Conservation (phyloP, 192 early-diverging fungal genomes). For the Linnemannia hyalina region DNA sequence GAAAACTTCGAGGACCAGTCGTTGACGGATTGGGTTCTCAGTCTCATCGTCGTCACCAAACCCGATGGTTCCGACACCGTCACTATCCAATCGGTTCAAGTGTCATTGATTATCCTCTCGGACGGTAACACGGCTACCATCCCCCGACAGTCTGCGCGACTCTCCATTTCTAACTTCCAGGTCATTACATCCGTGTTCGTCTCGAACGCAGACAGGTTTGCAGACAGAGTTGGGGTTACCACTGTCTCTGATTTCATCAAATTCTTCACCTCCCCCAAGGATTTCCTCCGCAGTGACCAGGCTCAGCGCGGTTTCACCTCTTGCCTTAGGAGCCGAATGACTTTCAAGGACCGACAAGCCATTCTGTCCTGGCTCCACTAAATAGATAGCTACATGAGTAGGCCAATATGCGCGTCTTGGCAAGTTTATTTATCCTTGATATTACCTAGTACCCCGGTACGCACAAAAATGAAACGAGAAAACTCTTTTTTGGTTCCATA, state of each 20-base stretch:
- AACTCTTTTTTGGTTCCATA: too few relatives aligned
- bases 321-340: too few relatives aligned
- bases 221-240: too few relatives aligned
- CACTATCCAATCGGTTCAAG: neutral
- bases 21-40: neutral
- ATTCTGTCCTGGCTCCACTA: too few relatives aligned
- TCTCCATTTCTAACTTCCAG: neutral
- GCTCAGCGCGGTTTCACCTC: too few relatives aligned
- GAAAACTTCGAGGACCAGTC: neutral
- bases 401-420: too few relatives aligned
- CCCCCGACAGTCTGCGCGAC: neutral
- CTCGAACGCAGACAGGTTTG: neutral
- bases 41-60: neutral
- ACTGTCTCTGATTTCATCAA: neutral
- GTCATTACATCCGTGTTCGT: neutral
- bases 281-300: neutral
- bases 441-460: too few relatives aligned
- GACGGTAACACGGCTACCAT: neutral
- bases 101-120: neutral
- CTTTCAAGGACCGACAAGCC: too few relatives aligned
- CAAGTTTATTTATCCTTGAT: too few relatives aligned
- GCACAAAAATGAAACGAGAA: too few relatives aligned
- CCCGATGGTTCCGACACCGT: neutral
- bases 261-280: slow-evolving; percentile 2
- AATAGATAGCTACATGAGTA: too few relatives aligned